These are phyloP conservation scores for Desmodesmus armatus DNA, from an alignment of 139 green algal genomes.

Conservation along the genomic window DNA sequence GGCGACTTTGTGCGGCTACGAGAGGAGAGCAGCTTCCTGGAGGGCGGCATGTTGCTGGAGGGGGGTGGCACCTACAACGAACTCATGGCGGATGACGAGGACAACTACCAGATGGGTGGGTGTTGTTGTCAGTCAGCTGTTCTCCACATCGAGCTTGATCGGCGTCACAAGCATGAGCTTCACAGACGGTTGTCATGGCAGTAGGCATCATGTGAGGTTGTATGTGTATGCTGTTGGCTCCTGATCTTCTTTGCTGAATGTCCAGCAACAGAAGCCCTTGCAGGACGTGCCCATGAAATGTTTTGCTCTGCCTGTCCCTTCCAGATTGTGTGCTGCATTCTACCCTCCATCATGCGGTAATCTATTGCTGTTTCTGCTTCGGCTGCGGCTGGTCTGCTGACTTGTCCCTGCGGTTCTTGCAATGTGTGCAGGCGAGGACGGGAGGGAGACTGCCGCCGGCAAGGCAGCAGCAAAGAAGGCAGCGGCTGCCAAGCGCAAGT, in stretches of 20 bases:
- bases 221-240: background rate
- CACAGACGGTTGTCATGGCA: background rate
- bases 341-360: background rate
- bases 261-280: background rate
- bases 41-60: conserved; percentile 22
- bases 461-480: conserved; percentile 22
- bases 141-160: background rate
- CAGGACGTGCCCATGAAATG: background rate
- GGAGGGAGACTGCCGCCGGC: background rate
- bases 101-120: conserved; percentile 10
- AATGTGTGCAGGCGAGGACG: conserved; percentile 11
- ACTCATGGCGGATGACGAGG: conserved; percentile 35
- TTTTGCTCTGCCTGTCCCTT: background rate
- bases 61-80: conserved; percentile 15
- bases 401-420: too few species aligned
- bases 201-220: background rate
- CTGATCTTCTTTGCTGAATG: background rate
- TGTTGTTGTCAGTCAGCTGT: background rate
- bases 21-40: conserved; percentile 43
- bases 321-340: background rate
- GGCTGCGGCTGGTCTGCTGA: background rate
- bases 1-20: conserved; percentile 62
- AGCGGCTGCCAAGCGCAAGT: conserved; percentile 16
- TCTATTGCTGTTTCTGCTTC: background rate
- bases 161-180: background rate